phyloP scores from a whole-genome alignment of 495 filamentous ascomycete species.

The Chlorociboria aeruginascens region DNA sequence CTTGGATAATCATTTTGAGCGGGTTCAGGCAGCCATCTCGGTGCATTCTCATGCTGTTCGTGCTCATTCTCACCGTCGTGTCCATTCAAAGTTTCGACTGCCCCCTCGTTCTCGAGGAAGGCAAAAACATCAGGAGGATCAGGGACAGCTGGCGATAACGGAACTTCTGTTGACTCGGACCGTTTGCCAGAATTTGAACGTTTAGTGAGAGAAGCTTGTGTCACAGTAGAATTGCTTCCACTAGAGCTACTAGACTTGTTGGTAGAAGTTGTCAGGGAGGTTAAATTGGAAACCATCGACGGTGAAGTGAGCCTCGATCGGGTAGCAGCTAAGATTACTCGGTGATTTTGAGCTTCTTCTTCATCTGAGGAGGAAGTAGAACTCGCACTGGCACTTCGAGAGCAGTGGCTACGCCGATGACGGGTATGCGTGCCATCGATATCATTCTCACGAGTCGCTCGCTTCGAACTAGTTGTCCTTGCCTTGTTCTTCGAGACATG shows the following conservation, averaged over 20 bases:
- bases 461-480: slow-evolving; percentile 4
- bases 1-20: neutral
- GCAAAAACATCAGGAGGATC: slow-evolving; percentile 18
- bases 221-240: slow-evolving; percentile 26
- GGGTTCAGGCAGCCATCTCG: slow-evolving; percentile 1
- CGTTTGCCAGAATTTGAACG: slow-evolving; percentile 7
- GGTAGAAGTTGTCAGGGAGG: slow-evolving; percentile 12
- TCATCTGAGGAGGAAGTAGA: slow-evolving; percentile 20
- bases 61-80: neutral
- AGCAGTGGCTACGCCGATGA: slow-evolving; percentile 5
- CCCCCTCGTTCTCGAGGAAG: slow-evolving; percentile 9
- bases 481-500: slow-evolving; percentile 6
- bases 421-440: slow-evolving; percentile 1
- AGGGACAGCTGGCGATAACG: slow-evolving; percentile 18
- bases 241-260: slow-evolving; percentile 23
- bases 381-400: slow-evolving; percentile 10
- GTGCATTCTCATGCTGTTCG: neutral
- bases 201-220: slow-evolving; percentile 20
- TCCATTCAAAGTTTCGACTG: neutral
- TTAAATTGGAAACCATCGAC: slow-evolving; percentile 17
- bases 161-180: slow-evolving; percentile 2
- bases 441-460: slow-evolving; percentile 1
- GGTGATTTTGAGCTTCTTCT: slow-evolving; percentile 15
- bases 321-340: slow-evolving; percentile 14
- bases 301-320: slow-evolving; percentile 18